A percentile compares a stretch with the other conserved stretches of the same genome.
These are phyloP conservation scores for Globisporangium iwayamae DNA, from an alignment of 352 stramenopile species.

Conservation along the genomic window DNA sequence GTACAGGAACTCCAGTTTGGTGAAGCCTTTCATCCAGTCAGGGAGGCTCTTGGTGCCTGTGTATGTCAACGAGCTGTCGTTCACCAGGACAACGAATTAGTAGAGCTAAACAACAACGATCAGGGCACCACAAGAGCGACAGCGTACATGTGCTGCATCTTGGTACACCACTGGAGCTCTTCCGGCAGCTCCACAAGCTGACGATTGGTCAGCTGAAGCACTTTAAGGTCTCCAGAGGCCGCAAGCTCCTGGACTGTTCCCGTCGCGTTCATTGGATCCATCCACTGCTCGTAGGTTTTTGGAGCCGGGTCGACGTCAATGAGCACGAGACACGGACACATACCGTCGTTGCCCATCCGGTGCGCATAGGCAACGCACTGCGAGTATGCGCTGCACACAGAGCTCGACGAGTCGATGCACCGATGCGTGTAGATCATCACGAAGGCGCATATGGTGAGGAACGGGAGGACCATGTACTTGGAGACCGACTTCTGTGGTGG, in stretches of 20 bases:
- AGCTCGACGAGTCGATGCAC: slow-evolving; percentile 10
- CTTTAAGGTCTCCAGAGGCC: slow-evolving; percentile 25
- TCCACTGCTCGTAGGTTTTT: slow-evolving; percentile 33
- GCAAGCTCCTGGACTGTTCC: slow-evolving; percentile 23
- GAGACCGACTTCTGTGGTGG: slow-evolving; percentile 2
- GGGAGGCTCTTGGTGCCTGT: slow-evolving; percentile 20
- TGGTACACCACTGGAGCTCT: slow-evolving; percentile 25
- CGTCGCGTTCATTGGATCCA: slow-evolving; percentile 22
- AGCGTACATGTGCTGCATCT: slow-evolving; percentile 41
- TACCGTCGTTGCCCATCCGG: not conserved
- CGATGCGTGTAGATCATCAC: slow-evolving; percentile 11
- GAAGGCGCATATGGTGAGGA: slow-evolving; percentile 20
- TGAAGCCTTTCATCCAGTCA: slow-evolving; percentile 25
- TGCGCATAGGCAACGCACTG: slow-evolving; percentile 29
- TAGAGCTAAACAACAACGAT: not conserved
- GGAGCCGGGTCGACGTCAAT: slow-evolving; percentile 31
- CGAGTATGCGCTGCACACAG: slow-evolving; percentile 12
- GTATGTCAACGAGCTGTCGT: slow-evolving; percentile 30
- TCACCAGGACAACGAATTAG: not conserved
- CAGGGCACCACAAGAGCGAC: not conserved
- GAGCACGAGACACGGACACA: slow-evolving; percentile 29
- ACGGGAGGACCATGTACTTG: slow-evolving; percentile 2
- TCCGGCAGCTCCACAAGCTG: slow-evolving; percentile 19
- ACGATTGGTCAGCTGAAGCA: slow-evolving; percentile 41
- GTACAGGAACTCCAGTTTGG: slow-evolving; percentile 40